phyloP scores from a whole-genome alignment of 768 basidiomycete genomes.

The Pleurotus tuoliensis region DNA sequence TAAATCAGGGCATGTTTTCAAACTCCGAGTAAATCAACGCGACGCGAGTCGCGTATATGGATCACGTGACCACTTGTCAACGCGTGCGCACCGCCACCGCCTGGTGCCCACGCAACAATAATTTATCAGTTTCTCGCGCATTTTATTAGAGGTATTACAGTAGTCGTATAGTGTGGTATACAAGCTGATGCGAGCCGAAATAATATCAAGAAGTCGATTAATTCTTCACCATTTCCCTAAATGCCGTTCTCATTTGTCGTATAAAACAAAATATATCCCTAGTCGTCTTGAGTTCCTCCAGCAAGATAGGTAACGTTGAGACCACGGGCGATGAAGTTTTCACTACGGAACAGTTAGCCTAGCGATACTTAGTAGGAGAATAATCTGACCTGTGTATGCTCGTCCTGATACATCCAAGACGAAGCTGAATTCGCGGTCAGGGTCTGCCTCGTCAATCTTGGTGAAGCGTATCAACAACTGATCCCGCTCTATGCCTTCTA shows the following conservation, averaged over 20 bases:
- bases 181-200: too few species aligned
- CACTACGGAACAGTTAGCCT: conserved; percentile 40
- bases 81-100: not conserved
- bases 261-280: conserved; percentile 72
- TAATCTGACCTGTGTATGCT: conserved; percentile 59
- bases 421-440: conserved; percentile 63
- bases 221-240: conserved; percentile 24
- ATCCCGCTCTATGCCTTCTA: conserved; percentile 79
- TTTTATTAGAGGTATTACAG: too few species aligned
- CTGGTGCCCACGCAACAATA: too few species aligned
- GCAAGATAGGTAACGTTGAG: conserved; percentile 59
- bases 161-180: too few species aligned
- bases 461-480: conserved; percentile 72
- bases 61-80: conserved; percentile 4
- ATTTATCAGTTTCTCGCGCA: too few species aligned
- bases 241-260: conserved; percentile 56
- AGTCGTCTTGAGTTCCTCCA: conserved; percentile 68
- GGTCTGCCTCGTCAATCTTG: conserved; percentile 54
- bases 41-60: conserved; percentile 6
- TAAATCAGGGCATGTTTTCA: conserved; percentile 2
- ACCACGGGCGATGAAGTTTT: conserved; percentile 76
- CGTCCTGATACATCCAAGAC: conserved; percentile 68
- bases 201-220: not conserved
- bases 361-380: not conserved
- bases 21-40: conserved; percentile 12